Conservation (phyloP, 225 moss, liverwort and hornwort genomes). For the Polytrichum commune region DNA sequence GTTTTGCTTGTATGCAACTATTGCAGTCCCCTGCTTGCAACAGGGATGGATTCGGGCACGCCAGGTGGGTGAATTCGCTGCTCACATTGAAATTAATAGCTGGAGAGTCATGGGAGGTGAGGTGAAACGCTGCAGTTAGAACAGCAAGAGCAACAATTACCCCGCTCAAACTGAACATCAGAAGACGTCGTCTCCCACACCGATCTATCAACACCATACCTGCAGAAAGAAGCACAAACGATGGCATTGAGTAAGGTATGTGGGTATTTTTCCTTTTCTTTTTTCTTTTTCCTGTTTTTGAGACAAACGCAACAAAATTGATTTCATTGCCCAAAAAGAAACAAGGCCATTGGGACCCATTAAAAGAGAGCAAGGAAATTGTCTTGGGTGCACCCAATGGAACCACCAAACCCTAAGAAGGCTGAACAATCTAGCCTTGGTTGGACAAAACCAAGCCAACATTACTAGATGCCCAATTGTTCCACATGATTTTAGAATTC, state of each 20-base stretch:
- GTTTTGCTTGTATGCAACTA: conserved; percentile 50
- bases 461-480: too few species aligned
- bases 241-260: background rate
- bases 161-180: conserved; percentile 66
- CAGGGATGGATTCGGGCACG: conserved; percentile 40
- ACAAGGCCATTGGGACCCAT: too few species aligned
- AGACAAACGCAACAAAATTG: too few species aligned
- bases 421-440: too few species aligned
- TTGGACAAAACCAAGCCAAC: too few species aligned
- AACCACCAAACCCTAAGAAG: too few species aligned
- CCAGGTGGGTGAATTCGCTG: conserved; percentile 23
- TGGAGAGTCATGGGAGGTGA: conserved; percentile 63
- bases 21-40: conserved; percentile 43
- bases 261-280: background rate
- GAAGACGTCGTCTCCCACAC: conserved; percentile 67
- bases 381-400: too few species aligned
- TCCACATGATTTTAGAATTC: too few species aligned
- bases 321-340: too few species aligned
- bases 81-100: conserved; percentile 22
- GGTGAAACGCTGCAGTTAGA: conserved; percentile 63
- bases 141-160: conserved; percentile 62
- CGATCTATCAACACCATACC: conserved; percentile 74
- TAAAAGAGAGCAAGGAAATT: too few species aligned
- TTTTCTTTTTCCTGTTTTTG: too few species aligned
- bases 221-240: background rate